Base-by-base conservation (phyloP, 2,329 filamentous ascomycete genomes). In the Scedosporium dehoogii region DNA sequence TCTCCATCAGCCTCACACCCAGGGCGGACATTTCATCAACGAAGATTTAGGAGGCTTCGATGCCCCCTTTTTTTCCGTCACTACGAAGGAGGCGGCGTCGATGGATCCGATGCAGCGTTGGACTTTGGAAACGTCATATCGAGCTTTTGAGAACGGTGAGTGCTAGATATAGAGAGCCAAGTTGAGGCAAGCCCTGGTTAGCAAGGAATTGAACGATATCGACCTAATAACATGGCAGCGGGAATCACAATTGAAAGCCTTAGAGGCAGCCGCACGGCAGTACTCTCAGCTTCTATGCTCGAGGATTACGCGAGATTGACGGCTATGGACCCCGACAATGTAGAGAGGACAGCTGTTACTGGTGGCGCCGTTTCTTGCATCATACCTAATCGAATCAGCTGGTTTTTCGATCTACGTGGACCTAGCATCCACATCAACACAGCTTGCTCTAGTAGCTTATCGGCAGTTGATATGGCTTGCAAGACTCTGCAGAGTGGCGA, bases 301-400 rank as follows among this genome's bases (percentile, higher is more conserved):
- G 71, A 73, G 7, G 76, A 78, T 61, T 78, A 73, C 46, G 63
- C 65, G 6, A 65, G 67, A 18, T 72, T 74, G 63, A 59, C 66
- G 3, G 63, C 68, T 6, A 68, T 69, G 55, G 76, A 78, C 60
- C 69, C 71, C 0, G 74, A 79, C 16, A 70, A 66, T 3, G 60
- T 67, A 6, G 67, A 70, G 10, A 68, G 68, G 1, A 74, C 73
- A 41, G 68, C 71, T 1, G 69, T 69, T 0, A 75, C 71, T 0
- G 76, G 75, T 1, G 58, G 58, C 5, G 69, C 67, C 0, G 68
- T 66, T 14, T 57, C 66, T 6, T 70, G 68, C 7, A 70, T 77
- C 3, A 42, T 75, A 4, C 68, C 76, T 0, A 79, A 79, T 63
- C 71, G 77, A 1, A 65, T 77, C 12, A 75, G 73, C 14, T 74